A percentile compares a stretch with the other conserved stretches of the same genome.
Conservation (phyloP, 179 eudicot species). For the Silene noctiflora region DNA sequence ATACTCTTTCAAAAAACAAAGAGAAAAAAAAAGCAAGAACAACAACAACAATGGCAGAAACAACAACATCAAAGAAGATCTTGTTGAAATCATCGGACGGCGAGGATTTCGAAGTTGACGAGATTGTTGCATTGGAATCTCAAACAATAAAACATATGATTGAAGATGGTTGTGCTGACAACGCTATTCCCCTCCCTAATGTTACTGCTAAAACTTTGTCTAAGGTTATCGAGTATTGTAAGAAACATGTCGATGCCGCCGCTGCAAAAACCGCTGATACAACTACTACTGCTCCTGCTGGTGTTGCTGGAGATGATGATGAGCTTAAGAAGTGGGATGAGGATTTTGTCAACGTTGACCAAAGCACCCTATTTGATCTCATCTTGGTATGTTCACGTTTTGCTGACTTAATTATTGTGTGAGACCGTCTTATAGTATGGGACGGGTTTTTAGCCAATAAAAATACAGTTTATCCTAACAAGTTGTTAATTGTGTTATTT, state of each 20-base stretch:
- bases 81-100: slow-evolving; percentile 41
- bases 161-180: slow-evolving; percentile 48
- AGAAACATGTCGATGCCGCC: slow-evolving; percentile 40
- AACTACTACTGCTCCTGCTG: not conserved
- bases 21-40: not conserved
- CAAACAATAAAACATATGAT: slow-evolving; percentile 57
- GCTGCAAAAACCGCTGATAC: not conserved
- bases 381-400: slow-evolving; percentile 33
- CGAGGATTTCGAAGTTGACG: slow-evolving; percentile 42
- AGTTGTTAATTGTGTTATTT: not conserved
- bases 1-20: not conserved
- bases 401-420: not conserved
- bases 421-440: too few relatives aligned
- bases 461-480: too few relatives aligned
- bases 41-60: not conserved
- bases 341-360: slow-evolving; percentile 51
- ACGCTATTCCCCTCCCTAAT: slow-evolving; percentile 42
- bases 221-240: slow-evolving; percentile 59
- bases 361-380: slow-evolving; percentile 46
- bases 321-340: slow-evolving; percentile 43
- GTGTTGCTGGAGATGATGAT: slow-evolving; percentile 15
- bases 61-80: slow-evolving; percentile 15
- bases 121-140: slow-evolving; percentile 48
- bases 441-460: too few relatives aligned
- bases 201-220: slow-evolving; percentile 44